Conservation (phyloP, 345 rosid species). For the Schrenkiella parvula region DNA sequence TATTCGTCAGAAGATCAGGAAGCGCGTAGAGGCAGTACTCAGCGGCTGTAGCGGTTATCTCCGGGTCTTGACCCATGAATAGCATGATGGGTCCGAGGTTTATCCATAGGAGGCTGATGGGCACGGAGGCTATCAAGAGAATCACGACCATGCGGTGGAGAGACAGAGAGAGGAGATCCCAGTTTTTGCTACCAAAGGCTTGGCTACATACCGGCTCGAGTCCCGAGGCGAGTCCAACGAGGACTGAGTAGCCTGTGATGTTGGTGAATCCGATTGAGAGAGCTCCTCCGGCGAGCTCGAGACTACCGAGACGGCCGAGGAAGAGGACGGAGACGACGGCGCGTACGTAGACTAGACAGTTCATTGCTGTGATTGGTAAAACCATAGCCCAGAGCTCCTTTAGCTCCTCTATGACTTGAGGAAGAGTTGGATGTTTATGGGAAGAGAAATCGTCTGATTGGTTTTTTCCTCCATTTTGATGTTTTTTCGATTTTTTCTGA, state of each 20-base stretch:
- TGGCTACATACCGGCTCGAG: constrained; percentile 98
- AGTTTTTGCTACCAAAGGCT: constrained; percentile 88
- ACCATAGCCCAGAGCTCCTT: constrained; percentile 90
- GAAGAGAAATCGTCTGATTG: constrained; percentile 38
- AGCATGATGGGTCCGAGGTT: constrained; percentile 82
- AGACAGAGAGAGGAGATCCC: constrained; percentile 82
- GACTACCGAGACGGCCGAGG: constrained; percentile 85
- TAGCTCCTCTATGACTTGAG: constrained; percentile 73
- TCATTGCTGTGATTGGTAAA: constrained; percentile 81
- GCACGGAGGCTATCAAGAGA: constrained; percentile 64
- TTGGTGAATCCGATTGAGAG: constrained; percentile 95
- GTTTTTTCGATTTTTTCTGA: neutral
- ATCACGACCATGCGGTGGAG: constrained; percentile 86
- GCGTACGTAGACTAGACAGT: constrained; percentile 72
- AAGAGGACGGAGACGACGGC: constrained; percentile 84
- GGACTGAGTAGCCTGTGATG: constrained; percentile 96
- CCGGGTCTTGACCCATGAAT: constrained; percentile 75
- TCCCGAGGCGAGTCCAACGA: constrained; percentile 89
- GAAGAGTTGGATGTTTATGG: constrained; percentile 44
- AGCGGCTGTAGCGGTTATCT: constrained; percentile 82
- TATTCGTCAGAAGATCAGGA: constrained; percentile 89
- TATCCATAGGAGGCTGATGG: constrained; percentile 82
- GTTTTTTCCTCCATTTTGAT: constrained; percentile 46
- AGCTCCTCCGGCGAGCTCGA: constrained; percentile 96
- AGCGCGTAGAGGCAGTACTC: constrained; percentile 77